Percentiles rank a stretch among this genome's conserved stretches.
Conservation (phyloP, 352 stramenopile species). For the Albugo candida region DNA sequence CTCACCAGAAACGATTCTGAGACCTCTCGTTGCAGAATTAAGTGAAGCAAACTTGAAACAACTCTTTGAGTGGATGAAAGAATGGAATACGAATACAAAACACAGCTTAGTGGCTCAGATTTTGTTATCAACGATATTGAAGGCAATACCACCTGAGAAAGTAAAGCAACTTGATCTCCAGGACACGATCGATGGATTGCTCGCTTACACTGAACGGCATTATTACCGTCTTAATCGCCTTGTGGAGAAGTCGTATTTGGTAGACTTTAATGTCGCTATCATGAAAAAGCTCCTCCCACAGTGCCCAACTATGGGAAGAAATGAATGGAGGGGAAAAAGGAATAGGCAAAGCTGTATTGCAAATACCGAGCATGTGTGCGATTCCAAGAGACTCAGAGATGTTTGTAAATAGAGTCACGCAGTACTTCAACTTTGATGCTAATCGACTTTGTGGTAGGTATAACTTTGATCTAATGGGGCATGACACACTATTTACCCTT, state of each 20-base stretch:
- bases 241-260: slow-evolving; percentile 90
- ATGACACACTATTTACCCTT: too few species aligned
- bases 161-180: slow-evolving; percentile 46
- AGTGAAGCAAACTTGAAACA: slow-evolving; percentile 67
- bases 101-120: slow-evolving; percentile 88
- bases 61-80: slow-evolving; percentile 86
- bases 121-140: slow-evolving; percentile 82
- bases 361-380: too few species aligned
- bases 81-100: slow-evolving; percentile 96
- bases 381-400: too few species aligned
- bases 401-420: too few species aligned
- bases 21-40: slow-evolving; percentile 51
- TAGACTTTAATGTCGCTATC: slow-evolving; percentile 85
- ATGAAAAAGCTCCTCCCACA: slow-evolving; percentile 68
- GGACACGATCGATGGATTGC: slow-evolving; percentile 83
- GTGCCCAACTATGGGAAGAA: slow-evolving; percentile 13
- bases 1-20: slow-evolving; percentile 36
- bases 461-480: too few species aligned
- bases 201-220: slow-evolving; percentile 94
- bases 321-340: neutral
- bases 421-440: too few species aligned
- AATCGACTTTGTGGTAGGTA: too few species aligned
- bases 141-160: slow-evolving; percentile 32
- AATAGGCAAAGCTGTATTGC: neutral
- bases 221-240: slow-evolving; percentile 93